A percentile compares a stretch with the other conserved stretches of the same genome.
Conservation (phyloP, 2,329 filamentous ascomycete species). For the Neurospora sp. region DNA sequence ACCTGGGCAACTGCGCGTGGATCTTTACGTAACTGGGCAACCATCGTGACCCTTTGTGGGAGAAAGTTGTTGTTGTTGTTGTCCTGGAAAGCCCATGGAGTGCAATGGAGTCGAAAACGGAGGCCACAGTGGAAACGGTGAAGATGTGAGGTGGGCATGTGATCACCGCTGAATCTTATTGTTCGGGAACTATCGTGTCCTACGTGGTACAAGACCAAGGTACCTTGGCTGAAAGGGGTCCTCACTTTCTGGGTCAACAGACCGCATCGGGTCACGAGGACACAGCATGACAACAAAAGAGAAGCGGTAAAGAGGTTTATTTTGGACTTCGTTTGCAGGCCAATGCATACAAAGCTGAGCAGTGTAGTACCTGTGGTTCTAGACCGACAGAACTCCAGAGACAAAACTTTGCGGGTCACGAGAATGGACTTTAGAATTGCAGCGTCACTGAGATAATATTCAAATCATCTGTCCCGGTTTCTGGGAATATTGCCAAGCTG, state of each 20-base stretch:
- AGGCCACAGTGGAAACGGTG: background rate
- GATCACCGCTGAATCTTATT: background rate
- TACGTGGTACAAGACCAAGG: background rate
- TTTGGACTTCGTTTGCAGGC: background rate
- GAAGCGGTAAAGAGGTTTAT: constrained; percentile 4
- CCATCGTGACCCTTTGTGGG: constrained; percentile 12
- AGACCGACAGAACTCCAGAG: background rate
- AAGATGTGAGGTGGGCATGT: constrained; percentile 1
- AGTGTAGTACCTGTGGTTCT: background rate
- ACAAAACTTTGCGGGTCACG: background rate
- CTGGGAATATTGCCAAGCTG: background rate
- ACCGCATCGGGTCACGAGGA: constrained; percentile 4
- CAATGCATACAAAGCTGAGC: background rate
- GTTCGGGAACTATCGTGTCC: background rate
- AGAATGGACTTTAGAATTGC: background rate
- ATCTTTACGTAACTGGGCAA: constrained; percentile 17
- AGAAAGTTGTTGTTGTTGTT: background rate
- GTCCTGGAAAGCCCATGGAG: background rate
- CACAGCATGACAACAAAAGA: constrained; percentile 1
- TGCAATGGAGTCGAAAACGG: background rate
- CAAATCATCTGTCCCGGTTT: too few relatives aligned
- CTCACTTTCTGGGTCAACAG: background rate
- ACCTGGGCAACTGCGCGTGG: background rate
- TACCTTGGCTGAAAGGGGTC: background rate
- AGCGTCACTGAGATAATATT: background rate